phyloP scores from a whole-genome alignment of 2,329 filamentous ascomycete species.

The Stagonosporopsis chrysanthemi region DNA sequence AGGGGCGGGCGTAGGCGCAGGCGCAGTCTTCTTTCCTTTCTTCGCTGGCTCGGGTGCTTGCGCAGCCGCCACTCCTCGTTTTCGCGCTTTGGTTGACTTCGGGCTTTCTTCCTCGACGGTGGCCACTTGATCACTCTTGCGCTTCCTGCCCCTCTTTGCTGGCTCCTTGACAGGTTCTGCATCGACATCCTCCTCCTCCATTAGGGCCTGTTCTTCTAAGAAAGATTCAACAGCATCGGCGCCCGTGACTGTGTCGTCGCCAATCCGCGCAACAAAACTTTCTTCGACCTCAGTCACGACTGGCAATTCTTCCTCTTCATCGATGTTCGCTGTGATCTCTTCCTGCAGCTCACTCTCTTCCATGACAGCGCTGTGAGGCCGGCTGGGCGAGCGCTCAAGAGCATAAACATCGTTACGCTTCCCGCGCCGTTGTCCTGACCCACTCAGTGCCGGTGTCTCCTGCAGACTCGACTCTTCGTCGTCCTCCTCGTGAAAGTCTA shows the following conservation, averaged over 20 bases:
- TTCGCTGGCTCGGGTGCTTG: conserved; percentile 25
- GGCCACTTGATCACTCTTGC: conserved; percentile 38
- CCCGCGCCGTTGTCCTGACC: conserved; percentile 42
- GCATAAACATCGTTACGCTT: conserved; percentile 43
- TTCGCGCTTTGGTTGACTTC: conserved; percentile 25
- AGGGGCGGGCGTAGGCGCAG: conserved; percentile 17
- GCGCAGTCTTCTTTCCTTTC: conserved; percentile 31
- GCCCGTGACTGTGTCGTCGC: conserved; percentile 36
- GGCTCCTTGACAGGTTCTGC: conserved; percentile 36
- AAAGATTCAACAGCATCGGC: conserved; percentile 21
- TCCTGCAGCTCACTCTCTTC: conserved; percentile 47
- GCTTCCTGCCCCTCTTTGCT: conserved; percentile 39
- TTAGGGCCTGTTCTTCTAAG: conserved; percentile 27
- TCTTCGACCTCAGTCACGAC: conserved; percentile 36
- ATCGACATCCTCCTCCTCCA: conserved; percentile 36
- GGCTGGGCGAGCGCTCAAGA: conserved; percentile 43
- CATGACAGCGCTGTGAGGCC: conserved; percentile 33
- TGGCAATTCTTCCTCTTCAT: conserved; percentile 32
- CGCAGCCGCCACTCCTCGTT: conserved; percentile 24
- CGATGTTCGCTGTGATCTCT: conserved; percentile 38
- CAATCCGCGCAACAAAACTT: conserved; percentile 40
- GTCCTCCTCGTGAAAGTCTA: conserved; percentile 61
- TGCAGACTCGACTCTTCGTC: conserved; percentile 34
- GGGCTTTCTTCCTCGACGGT: conserved; percentile 27
- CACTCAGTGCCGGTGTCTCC: conserved; percentile 44